phyloP scores from a whole-genome alignment of 495 filamentous ascomycete species.

The Pyrenopolyporus hunteri region DNA sequence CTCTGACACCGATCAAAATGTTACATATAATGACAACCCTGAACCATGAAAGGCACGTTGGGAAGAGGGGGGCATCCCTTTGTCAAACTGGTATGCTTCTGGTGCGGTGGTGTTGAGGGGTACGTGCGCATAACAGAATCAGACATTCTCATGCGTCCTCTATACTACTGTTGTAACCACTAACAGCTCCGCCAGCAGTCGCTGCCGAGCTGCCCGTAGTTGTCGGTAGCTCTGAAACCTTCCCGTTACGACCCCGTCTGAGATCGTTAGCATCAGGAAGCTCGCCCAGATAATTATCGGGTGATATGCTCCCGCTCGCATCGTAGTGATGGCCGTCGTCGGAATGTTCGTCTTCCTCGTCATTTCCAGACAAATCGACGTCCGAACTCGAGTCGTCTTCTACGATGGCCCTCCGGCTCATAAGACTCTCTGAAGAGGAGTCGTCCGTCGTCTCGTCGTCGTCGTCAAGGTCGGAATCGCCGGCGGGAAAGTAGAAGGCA shows the following conservation, averaged over 20 bases:
- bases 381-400: conserved; percentile 38
- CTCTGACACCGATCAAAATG: too few relatives aligned
- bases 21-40: too few relatives aligned
- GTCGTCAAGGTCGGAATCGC: conserved; percentile 41
- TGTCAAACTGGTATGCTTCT: not conserved
- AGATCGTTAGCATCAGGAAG: conserved; percentile 4
- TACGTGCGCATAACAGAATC: not conserved
- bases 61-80: too few relatives aligned
- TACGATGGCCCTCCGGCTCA: conserved; percentile 39
- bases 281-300: conserved; percentile 15
- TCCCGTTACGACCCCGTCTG: conserved; percentile 3
- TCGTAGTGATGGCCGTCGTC: conserved; percentile 37
- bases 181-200: conserved; percentile 51
- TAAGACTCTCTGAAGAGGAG: conserved; percentile 38
- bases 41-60: too few relatives aligned
- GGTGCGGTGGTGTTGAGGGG: not conserved
- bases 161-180: conserved; percentile 48
- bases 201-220: conserved; percentile 52
- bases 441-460: conserved; percentile 40
- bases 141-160: conserved; percentile 28
- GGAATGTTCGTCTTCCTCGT: conserved; percentile 43
- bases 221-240: conserved; percentile 12
- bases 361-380: conserved; percentile 39
- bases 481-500: conserved; percentile 46
- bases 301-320: conserved; percentile 27